Evolutionary conservation across 163 green algal genomes (phyloP).

Genomic region (Volvox carteri): DNA sequence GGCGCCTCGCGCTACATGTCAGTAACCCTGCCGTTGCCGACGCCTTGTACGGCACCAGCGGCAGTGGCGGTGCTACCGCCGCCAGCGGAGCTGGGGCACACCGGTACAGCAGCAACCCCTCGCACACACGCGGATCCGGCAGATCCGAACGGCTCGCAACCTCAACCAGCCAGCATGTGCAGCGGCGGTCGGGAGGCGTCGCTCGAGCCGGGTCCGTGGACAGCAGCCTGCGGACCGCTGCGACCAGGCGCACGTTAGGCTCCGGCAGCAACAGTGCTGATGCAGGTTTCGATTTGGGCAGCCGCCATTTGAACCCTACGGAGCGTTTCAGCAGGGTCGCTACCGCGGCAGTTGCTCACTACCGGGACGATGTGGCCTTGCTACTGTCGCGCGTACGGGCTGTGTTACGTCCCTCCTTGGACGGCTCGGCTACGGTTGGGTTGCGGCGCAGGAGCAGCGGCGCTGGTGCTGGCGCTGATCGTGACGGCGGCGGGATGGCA

Average conservation of each 20-base stretch:
- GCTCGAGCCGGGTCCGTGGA: not conserved
- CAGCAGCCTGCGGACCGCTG: not conserved
- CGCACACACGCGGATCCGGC: not conserved
- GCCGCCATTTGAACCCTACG: not conserved
- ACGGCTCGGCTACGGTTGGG: not conserved
- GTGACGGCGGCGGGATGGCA: too few species aligned
- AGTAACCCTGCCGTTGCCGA: conserved; percentile 9
- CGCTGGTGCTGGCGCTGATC: not conserved
- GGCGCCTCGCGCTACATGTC: conserved; percentile 19
- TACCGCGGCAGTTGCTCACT: not conserved
- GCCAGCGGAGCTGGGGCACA: not conserved
- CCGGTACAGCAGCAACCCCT: conserved; percentile 1
- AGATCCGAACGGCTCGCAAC: not conserved
- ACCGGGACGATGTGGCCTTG: conserved; percentile 22
- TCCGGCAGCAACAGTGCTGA: not conserved
- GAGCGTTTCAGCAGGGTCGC: conserved; percentile 12
- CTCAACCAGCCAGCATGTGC: not conserved
- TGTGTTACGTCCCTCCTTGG: not conserved
- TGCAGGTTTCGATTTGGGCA: too few species aligned
- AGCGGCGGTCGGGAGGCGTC: not conserved
- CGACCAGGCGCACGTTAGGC: not conserved
- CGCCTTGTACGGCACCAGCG: conserved; percentile 1
- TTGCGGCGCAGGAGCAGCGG: not conserved
- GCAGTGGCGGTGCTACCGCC: not conserved
- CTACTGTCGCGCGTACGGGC: conserved; percentile 26